These are phyloP conservation scores for Fusarium palustre DNA, from an alignment of 2,329 filamentous ascomycete species.

Conservation along the genomic window DNA sequence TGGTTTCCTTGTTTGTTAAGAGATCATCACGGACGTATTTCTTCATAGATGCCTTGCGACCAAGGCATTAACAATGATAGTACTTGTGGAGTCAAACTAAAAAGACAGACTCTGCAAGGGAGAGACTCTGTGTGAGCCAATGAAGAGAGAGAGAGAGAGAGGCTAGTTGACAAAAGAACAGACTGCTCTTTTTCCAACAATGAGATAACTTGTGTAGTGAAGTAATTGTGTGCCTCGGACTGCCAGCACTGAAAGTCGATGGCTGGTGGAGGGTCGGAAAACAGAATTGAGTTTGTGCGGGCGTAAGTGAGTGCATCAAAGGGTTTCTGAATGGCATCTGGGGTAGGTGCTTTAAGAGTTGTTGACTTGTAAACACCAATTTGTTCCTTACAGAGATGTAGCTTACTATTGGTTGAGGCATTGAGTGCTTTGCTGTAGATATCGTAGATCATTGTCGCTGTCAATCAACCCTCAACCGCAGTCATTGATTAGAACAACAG, in stretches of 20 bases:
- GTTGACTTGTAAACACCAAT: background rate
- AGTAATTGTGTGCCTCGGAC: slow-evolving; percentile 8
- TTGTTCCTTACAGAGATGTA: background rate
- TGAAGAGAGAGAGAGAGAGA: slow-evolving; percentile 4
- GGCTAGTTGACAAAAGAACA: slow-evolving; percentile 6
- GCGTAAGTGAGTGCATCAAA: slow-evolving; percentile 6
- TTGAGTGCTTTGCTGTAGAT: background rate
- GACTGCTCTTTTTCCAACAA: slow-evolving; percentile 6
- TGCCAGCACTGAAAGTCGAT: slow-evolving; percentile 5
- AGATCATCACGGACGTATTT: slow-evolving; percentile 11
- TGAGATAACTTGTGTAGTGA: background rate
- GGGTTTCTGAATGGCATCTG: background rate
- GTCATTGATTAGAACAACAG: background rate
- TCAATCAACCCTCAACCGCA: background rate
- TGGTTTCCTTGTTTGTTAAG: slow-evolving; percentile 39
- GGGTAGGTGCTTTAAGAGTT: slow-evolving; percentile 1
- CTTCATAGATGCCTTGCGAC: slow-evolving; percentile 33
- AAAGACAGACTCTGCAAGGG: slow-evolving; percentile 30
- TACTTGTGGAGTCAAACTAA: background rate
- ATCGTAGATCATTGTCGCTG: background rate
- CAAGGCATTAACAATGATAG: slow-evolving; percentile 24
- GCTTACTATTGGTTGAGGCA: slow-evolving; percentile 11
- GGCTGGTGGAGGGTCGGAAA: slow-evolving; percentile 22
- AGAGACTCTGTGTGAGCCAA: slow-evolving; percentile 21
- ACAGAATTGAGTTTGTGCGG: slow-evolving; percentile 27